phyloP scores from a whole-genome alignment of 805 yeast species.

The Saturnispora mendoncae region DNA sequence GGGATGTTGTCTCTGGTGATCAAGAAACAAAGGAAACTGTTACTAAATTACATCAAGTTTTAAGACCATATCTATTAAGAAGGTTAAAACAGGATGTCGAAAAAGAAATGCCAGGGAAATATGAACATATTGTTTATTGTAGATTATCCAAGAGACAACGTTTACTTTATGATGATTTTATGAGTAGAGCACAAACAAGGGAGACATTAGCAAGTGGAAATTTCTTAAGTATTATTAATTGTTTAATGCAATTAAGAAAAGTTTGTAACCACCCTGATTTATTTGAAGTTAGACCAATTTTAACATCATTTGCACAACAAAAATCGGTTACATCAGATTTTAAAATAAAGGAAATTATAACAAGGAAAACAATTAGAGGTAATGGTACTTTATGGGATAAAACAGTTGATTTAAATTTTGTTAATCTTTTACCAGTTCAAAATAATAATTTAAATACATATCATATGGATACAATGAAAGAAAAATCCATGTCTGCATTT shows the following conservation, averaged over 20 bases:
- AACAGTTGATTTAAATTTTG: conserved; percentile 40
- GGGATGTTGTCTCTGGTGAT: conserved; percentile 35
- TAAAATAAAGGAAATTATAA: conserved; percentile 32
- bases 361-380: conserved; percentile 26
- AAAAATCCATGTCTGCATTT: conserved; percentile 39
- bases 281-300: conserved; percentile 90
- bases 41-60: conserved; percentile 80
- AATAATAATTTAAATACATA: conserved; percentile 16
- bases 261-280: conserved; percentile 89
- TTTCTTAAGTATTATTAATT: conserved; percentile 87
- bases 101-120: conserved; percentile 97
- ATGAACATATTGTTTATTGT: conserved; percentile 91
- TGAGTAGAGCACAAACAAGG: conserved; percentile 92
- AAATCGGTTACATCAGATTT: conserved; percentile 50
- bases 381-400: neutral
- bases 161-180: conserved; percentile 87
- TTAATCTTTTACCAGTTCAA: conserved; percentile 47
- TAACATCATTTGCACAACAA: conserved; percentile 77
- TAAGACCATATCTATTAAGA: conserved; percentile 85
- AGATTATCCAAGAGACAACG: conserved; percentile 88
- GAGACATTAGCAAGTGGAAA: conserved; percentile 93
- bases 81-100: conserved; percentile 95
- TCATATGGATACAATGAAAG: conserved; percentile 35
- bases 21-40: conserved; percentile 83
- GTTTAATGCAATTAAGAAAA: conserved; percentile 94